A percentile compares a stretch with the other conserved stretches of the same genome.
These are phyloP conservation scores for Malus sylvestris DNA, from an alignment of 306 rosid genomes.

Conservation along the genomic window DNA sequence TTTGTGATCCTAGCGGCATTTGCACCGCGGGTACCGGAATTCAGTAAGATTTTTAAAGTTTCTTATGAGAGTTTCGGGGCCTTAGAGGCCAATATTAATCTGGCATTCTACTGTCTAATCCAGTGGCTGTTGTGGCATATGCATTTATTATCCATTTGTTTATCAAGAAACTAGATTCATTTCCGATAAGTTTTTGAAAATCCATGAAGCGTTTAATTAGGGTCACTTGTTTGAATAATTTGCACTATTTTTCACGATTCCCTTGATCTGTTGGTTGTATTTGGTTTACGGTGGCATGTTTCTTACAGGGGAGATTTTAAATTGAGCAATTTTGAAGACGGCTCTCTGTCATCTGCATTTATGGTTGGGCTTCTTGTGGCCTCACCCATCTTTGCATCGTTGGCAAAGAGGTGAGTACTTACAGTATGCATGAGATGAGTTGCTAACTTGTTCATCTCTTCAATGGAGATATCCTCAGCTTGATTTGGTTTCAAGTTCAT, in stretches of 20 bases:
- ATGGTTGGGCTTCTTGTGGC: conserved; percentile 93
- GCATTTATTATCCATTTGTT: not conserved
- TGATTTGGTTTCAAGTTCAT: not conserved
- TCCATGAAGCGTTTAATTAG: not conserved
- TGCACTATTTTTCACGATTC: not conserved
- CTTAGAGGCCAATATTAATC: too few relatives aligned
- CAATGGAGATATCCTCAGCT: not conserved
- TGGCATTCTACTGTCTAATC: not conserved
- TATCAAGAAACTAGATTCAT: not conserved
- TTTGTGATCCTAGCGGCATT: conserved; percentile 62
- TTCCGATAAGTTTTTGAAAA: not conserved
- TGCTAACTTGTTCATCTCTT: not conserved
- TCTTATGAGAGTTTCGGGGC: not conserved
- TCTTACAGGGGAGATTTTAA: conserved; percentile 73
- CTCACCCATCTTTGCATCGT: conserved; percentile 82
- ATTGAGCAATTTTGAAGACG: conserved; percentile 85
- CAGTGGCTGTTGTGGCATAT: not conserved
- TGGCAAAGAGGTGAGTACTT: conserved; percentile 64
- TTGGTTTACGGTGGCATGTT: not conserved
- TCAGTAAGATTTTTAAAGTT: conserved; percentile 51
- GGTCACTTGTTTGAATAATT: not conserved
- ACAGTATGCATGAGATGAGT: not conserved
- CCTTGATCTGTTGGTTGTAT: not conserved
- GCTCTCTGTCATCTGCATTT: conserved; percentile 85
- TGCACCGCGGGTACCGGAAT: conserved; percentile 75